Evolutionary conservation across 257 asterid genomes (phyloP), one percentile per base, ranked within the genome.

Genomic region (Solanum stenotomum): DNA sequence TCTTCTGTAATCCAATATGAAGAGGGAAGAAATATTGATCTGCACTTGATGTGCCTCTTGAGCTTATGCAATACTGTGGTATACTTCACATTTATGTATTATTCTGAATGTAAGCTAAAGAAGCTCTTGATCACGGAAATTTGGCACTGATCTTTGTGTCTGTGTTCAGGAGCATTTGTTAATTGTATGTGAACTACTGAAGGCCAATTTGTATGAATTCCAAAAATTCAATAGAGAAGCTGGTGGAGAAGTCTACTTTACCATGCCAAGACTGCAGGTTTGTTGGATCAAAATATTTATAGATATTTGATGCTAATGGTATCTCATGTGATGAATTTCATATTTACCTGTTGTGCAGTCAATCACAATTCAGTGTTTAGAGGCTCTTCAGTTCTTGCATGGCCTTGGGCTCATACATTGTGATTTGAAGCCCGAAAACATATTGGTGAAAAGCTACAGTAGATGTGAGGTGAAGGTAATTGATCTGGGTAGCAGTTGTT

Each of bases 381-480:
- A 95, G 91, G 95, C 98, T 10, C 96, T 95, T 89, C 94, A 93
- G 63, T 94, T 93, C 87, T 84, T 95, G 87, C 96, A 95, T 74
- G 40, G 94, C 77, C 96, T 94, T 86, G 98, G 98, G 70, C 98
- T 95, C 89, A 92, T 95, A 90, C 98, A 95, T 89, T 95, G 98
- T 90, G 96, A 95, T 88, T 90, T 95, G 92, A 95, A 95, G 91
- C 98, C 98, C 6, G 98, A 95, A 92, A 95, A 95, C 91, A 93
- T 95, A 91, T 88, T 95, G 91, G 98, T 95, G 87, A 94, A 95
- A 91, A 95, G 98, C 90, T 95, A 95, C 90, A 95, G 98, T 89
- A 92, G 96, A 89, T 95, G 98, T 89, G 98, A 95, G 90, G 95
- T 95, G 90, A 95, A 95, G 93, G 98, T 95, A 84, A 95, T 95